Evolutionary conservation across 495 filamentous ascomycete genomes (phyloP).

Genomic region (Penicillium steckii): DNA sequence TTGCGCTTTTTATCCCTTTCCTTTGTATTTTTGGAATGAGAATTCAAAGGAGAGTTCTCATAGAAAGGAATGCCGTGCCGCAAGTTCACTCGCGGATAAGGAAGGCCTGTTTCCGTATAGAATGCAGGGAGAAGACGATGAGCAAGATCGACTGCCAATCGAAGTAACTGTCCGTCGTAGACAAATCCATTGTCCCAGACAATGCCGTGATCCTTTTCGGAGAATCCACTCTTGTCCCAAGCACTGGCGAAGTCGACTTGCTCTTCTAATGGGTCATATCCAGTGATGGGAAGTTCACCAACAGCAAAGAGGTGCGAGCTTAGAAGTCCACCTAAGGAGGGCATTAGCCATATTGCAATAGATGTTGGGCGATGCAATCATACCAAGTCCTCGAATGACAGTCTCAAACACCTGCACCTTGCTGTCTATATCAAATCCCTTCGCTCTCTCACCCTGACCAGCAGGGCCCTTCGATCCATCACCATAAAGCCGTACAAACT

Average conservation of each 20-base stretch:
- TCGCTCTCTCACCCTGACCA: slow-evolving; percentile 68
- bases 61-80: slow-evolving; percentile 91
- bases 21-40: slow-evolving; percentile 1
- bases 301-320: slow-evolving; percentile 92
- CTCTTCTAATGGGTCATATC: slow-evolving; percentile 58
- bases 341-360: slow-evolving; percentile 4
- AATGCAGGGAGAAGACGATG: slow-evolving; percentile 86
- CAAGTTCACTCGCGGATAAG: slow-evolving; percentile 93
- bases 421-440: slow-evolving; percentile 92
- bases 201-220: slow-evolving; percentile 50
- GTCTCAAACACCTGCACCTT: slow-evolving; percentile 99
- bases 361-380: not conserved
- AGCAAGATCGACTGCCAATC: slow-evolving; percentile 80
- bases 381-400: slow-evolving; percentile 84
- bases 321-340: slow-evolving; percentile 64
- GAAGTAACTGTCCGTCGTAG: slow-evolving; percentile 89
- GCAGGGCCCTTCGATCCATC: slow-evolving; percentile 70
- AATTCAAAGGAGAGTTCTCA: slow-evolving; percentile 70
- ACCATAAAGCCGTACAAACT: slow-evolving; percentile 83
- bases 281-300: slow-evolving; percentile 79
- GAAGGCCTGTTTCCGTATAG: slow-evolving; percentile 82
- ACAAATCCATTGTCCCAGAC: slow-evolving; percentile 71
- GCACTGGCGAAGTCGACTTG: slow-evolving; percentile 36
- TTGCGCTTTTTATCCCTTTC: slow-evolving; percentile 11
- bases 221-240: slow-evolving; percentile 37